Evolutionary conservation across 2,329 filamentous ascomycete genomes (phyloP), one percentile per base, ranked within the genome.

Genomic region (Fusarium azukiicola): DNA sequence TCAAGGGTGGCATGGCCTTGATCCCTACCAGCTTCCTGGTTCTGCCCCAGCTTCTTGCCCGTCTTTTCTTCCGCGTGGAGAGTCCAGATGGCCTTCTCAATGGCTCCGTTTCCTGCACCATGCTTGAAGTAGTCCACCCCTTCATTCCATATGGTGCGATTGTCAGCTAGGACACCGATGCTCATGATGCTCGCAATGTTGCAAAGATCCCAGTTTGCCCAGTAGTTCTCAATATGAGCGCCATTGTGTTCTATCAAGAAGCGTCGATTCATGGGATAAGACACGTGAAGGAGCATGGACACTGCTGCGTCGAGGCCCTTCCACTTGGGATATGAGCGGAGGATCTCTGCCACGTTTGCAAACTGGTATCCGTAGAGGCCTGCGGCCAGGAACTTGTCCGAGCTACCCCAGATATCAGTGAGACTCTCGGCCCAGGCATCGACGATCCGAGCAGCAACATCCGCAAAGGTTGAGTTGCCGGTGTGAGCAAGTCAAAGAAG

Each of bases 161-260:
- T 64, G 40, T 64, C 58, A 7, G 58, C 38, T 32, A 64, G 23
- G 10, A 21, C 58, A 2, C 58, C 58, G 2, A 64, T 64, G 16
- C 38, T 44, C 38, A 42, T 42, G 36, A 64, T 44, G 2, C n/a
- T 42, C 21, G 58, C 58, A 44, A 64, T 42, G 11, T 46, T 64
- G 23, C 58, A 64, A 9, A 32, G 58, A 6, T 64, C 58, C 58
- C 58, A 64, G 54, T 58, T 58, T 58, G 54, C 54, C 54, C 54
- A 58, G 13, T 58, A 58, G 21, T 58, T n/a, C 4, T 58, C 54
- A 4, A 58, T n/a, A n/a, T 38, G 32, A 0, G 32, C 32, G 11
- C 16, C 58, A 21, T 63, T 63, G 16, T 63, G 58, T 19, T 42
- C 40, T 16, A 9, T 63, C n/a, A 63, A 44, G 23, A 63, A 63